A percentile compares a stretch with the other conserved stretches of the same genome.
These are phyloP conservation scores for Oryza glaberrima DNA, from an alignment of 176 grass and related monocot species.

Conservation along the genomic window DNA sequence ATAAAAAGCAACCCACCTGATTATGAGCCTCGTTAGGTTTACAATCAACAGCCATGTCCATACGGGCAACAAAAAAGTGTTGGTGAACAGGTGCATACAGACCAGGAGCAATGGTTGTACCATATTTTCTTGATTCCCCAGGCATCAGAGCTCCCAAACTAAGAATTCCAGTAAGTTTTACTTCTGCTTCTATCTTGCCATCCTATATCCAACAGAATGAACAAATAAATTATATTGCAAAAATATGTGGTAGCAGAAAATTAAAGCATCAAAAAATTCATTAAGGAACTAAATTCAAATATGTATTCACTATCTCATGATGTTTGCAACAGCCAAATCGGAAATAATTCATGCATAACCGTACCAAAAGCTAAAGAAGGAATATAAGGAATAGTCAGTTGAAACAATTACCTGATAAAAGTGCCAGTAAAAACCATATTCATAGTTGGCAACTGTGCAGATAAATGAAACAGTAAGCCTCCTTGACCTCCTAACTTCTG, in stretches of 20 bases:
- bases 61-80: constrained; percentile 99
- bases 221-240: constrained; percentile 27
- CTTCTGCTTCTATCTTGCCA: constrained; percentile 99
- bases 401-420: constrained; percentile 83
- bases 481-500: constrained; percentile 96
- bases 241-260: not conserved
- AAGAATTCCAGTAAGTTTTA: constrained; percentile 98
- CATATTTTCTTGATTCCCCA: constrained; percentile 94
- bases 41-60: constrained; percentile 98
- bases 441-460: constrained; percentile 99
- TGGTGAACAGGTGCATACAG: constrained; percentile 99
- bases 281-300: not conserved
- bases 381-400: not conserved
- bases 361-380: constrained; percentile 20
- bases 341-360: not conserved
- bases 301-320: not conserved
- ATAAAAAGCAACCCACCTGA: constrained; percentile 62
- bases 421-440: constrained; percentile 99
- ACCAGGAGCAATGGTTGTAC: constrained; percentile 97
- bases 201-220: constrained; percentile 56
- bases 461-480: constrained; percentile 99
- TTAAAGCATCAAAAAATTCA: constrained; percentile 15
- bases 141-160: constrained; percentile 97
- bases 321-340: not conserved
- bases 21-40: constrained; percentile 94